Evolutionary conservation across 225 moss, liverwort and hornwort species (phyloP), one percentile per base, ranked within the genome.

Genomic region (Straminergon stramineum): DNA sequence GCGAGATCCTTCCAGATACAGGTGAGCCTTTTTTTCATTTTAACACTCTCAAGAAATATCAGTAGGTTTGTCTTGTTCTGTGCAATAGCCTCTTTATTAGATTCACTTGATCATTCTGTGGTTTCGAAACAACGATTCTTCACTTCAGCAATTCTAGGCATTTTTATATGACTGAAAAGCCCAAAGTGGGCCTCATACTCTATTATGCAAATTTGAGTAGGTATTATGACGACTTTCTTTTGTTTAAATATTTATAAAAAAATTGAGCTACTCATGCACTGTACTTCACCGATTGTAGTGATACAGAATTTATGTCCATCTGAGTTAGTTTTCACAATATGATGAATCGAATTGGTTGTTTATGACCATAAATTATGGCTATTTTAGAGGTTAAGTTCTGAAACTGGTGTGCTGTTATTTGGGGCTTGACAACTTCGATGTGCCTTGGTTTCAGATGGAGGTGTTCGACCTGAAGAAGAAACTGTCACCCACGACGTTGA

Each of bases 391-490:
- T 65, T 53, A 24, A 79, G 87, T 53, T 56, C 30, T 67, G 75
- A 70, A 57, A 31, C 11, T 73, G 65, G 27, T 53, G 35, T 66
- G 27, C 43, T 70, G 43, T 22, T 37, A 76, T 24, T 73, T 82
- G 4, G 19, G 22, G 6, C 20, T 48, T 78, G 86, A 89, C 57
- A 74, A 60, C 16, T 66, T 69, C 23, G 80, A 84, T 68, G 60
- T 84, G 77, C 27, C 45, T 24, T 85, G 56, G 73, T 62, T 91
- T 68, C 93, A 99, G 99, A 94, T 99, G 92, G 97, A 99, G 93
- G 95, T 99, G 18, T 92, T 97, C 70, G 96, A 99, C 66, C 81
- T 97, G 64, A 99, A 97, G 93, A 96, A 97, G 75, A 94, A 91
- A 87, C 48, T 97, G 53, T 91, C 92, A 41, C 80, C 90, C 70